A percentile compares a stretch with the other conserved stretches of the same genome.
Evolutionary conservation across 768 basidiomycete genomes (phyloP).

Genomic region (Naematelia aurantialba): DNA sequence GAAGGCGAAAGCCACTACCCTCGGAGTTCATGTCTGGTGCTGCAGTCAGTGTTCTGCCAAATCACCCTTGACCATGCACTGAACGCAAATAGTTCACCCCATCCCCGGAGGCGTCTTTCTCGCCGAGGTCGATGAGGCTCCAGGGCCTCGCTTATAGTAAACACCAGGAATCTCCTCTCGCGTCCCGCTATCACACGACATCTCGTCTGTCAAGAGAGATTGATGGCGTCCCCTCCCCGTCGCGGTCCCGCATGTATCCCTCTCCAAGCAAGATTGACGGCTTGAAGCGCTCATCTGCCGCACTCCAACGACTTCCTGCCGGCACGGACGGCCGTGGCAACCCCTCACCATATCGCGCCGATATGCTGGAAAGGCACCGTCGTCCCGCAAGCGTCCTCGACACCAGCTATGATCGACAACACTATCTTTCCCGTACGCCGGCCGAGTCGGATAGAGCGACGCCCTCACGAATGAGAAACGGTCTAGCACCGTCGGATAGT

Average conservation of each 20-base stretch:
- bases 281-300: constrained; percentile 9
- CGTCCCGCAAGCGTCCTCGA: constrained; percentile 23
- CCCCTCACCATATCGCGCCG: constrained; percentile 3
- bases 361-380: constrained; percentile 12
- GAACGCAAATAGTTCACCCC: constrained; percentile 30
- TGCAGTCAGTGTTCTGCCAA: constrained; percentile 17
- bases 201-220: background rate
- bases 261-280: constrained; percentile 9
- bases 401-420: constrained; percentile 6
- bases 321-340: constrained; percentile 25
- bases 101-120: constrained; percentile 21
- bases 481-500: constrained; percentile 26
- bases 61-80: background rate
- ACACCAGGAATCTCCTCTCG: background rate
- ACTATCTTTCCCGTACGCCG: constrained; percentile 8
- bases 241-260: background rate
- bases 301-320: background rate
- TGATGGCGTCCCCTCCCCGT: constrained; percentile 3
- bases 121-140: constrained; percentile 5
- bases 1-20: constrained; percentile 33
- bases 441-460: background rate
- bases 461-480: background rate
- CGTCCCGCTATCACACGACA: background rate
- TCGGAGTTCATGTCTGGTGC: constrained; percentile 24
- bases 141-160: background rate